Base-by-base conservation (phyloP, 768 basidiomycete genomes). In the Cystofilobasidium ferigula region DNA sequence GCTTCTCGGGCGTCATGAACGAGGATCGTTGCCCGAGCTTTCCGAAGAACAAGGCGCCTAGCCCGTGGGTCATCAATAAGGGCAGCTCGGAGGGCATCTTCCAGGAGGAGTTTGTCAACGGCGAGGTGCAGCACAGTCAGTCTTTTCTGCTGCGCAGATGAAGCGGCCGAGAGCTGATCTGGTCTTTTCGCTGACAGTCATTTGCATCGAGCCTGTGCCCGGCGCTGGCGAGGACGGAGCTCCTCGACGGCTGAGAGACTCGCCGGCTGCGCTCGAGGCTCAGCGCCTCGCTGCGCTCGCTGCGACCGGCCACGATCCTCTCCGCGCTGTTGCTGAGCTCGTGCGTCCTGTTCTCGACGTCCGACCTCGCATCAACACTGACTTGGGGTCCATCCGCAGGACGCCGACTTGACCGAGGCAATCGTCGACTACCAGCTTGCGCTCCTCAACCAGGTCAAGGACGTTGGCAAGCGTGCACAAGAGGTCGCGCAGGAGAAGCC, bases 51-150 rank as follows among this genome's bases (percentile, higher is more conserved):
- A 72, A 71, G 1, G 70, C 70, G 51, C 75, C 76, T 2, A 71
- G 63, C 14, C 71, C 71, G 24, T 75, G 76, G 62, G 60, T 77
- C 58, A 72, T 76, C 56, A 74, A 77, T 68, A 57, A 71, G 24
- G 75, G 74, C 2, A 74, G 73, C 62, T 71, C 74, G 0, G 70
- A 71, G 62, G 74, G 75, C 7, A 70, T 62, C 12, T 76, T 75
- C 48, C 76, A 77, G 51, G 63, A 72, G 2, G 75, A 77, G 12
- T 76, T 77, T 64, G 74, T 74, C 30, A 77, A 77, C 68, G 76
- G 76, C 36, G 75, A 76, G 68, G 75, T 77, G 12, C 75, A 77
- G 69, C 73, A 75, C 69, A 72, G 76, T 77, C 47, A 68, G 75
- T 66, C 32, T 69, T 24, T 51, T 12, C 24, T 48, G 2, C 10